Evolutionary conservation across 2,329 filamentous ascomycete species (phyloP).

Genomic region (Hirsutella minnesotensis): DNA sequence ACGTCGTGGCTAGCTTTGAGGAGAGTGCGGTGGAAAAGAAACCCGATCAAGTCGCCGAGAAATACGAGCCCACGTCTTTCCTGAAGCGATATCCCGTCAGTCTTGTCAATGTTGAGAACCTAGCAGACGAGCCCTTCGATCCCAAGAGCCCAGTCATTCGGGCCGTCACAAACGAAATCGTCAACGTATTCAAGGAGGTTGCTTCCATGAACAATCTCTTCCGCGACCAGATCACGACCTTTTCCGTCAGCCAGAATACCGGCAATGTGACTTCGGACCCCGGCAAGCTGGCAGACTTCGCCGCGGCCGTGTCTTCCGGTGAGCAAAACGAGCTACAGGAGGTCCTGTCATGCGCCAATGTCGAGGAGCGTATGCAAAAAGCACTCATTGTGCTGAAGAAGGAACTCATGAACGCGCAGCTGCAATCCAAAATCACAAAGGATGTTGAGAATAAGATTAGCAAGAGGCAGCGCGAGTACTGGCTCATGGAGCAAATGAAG

Average conservation of each 20-base stretch:
- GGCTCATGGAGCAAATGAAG: conserved; percentile 99
- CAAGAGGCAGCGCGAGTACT: conserved; percentile 95
- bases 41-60: conserved; percentile 34
- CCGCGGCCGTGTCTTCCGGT: conserved; percentile 89
- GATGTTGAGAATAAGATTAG: conserved; percentile 96
- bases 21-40: conserved; percentile 58
- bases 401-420: conserved; percentile 93
- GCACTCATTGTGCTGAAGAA: conserved; percentile 90
- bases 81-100: conserved; percentile 85
- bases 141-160: conserved; percentile 81
- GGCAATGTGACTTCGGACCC: conserved; percentile 94
- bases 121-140: conserved; percentile 79
- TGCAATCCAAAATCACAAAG: conserved; percentile 95
- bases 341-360: conserved; percentile 75
- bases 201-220: conserved; percentile 89
- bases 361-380: conserved; percentile 87
- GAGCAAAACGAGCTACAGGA: conserved; percentile 88
- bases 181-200: conserved; percentile 97
- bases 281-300: conserved; percentile 91
- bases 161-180: conserved; percentile 91
- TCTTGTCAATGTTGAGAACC: conserved; percentile 88
- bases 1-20: conserved; percentile 95
- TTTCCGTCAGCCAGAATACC: conserved; percentile 87
- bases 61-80: conserved; percentile 84
- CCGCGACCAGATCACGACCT: conserved; percentile 93